Percentiles rank a stretch among this genome's conserved stretches.
phyloP scores from a whole-genome alignment of 768 basidiomycete genomes.

The Naganishia vishniacii region DNA sequence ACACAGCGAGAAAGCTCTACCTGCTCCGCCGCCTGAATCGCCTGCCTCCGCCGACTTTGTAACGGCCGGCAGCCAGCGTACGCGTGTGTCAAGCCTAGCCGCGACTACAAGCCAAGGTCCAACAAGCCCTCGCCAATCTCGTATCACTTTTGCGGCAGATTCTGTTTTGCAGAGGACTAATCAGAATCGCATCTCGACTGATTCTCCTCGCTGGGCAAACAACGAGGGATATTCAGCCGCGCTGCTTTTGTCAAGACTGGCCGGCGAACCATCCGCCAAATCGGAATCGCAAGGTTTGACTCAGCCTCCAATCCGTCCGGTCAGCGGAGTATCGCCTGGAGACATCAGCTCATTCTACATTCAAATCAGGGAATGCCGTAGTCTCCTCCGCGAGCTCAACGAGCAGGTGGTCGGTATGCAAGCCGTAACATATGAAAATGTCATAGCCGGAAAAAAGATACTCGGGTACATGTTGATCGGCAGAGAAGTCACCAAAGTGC shows the following conservation, averaged over 20 bases:
- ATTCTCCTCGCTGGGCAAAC: background rate
- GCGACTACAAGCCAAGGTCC: background rate
- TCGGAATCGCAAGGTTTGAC: background rate
- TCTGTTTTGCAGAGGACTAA: background rate
- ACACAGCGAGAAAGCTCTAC: conserved; percentile 52
- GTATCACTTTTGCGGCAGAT: background rate
- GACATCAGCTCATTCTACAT: conserved; percentile 63
- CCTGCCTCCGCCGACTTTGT: conserved; percentile 13
- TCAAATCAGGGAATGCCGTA: conserved; percentile 66
- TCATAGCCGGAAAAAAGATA: conserved; percentile 60
- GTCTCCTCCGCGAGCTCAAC: conserved; percentile 67
- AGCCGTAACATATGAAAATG: conserved; percentile 62
- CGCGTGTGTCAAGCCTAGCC: background rate
- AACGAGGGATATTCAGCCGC: no score
- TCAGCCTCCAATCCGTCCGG: conserved; percentile 69
- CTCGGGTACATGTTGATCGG: conserved; percentile 76
- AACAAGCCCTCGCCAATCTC: background rate
- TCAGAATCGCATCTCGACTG: background rate
- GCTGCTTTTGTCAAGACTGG: background rate
- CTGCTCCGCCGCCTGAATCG: conserved; percentile 40
- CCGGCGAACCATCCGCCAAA: background rate
- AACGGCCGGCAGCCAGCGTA: background rate
- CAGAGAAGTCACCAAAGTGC: conserved; percentile 60
- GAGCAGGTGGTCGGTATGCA: conserved; percentile 66
- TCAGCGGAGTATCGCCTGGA: conserved; percentile 64